phyloP scores from a whole-genome alignment of 2,329 filamentous ascomycete genomes.

The Coniella vitis region DNA sequence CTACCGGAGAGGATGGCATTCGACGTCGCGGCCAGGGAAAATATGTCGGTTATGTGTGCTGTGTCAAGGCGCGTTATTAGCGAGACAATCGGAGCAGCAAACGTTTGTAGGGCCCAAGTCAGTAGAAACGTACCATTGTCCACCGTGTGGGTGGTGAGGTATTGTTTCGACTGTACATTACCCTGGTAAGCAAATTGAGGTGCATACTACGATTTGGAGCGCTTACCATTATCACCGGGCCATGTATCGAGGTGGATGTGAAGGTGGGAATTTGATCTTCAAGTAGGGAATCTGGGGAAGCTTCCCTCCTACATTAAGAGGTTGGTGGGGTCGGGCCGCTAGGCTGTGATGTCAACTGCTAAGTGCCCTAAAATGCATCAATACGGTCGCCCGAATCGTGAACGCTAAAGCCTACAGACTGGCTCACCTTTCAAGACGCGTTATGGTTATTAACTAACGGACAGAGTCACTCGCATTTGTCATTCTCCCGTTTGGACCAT shows the following conservation, averaged over 20 bases:
- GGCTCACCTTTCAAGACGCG: too few relatives aligned
- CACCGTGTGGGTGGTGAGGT: constrained; percentile 85
- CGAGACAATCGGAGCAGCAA: constrained; percentile 7
- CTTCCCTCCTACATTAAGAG: background rate
- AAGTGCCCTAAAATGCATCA: too few relatives aligned
- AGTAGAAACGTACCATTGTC: constrained; percentile 59
- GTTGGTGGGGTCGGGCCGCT: constrained; percentile 4
- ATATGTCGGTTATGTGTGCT: constrained; percentile 83
- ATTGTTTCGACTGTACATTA: constrained; percentile 81
- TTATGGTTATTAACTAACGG: too few relatives aligned
- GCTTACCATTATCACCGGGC: constrained; percentile 34
- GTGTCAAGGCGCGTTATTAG: constrained; percentile 9
- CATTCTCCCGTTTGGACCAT: too few relatives aligned
- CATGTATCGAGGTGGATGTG: constrained; percentile 25
- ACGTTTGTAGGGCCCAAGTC: constrained; percentile 25
- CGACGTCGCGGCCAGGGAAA: constrained; percentile 69
- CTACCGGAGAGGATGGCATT: constrained; percentile 74
- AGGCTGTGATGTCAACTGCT: constrained; percentile 11
- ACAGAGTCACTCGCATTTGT: too few relatives aligned
- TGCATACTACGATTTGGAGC: background rate
- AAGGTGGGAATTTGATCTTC: background rate
- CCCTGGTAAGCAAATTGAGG: constrained; percentile 14
- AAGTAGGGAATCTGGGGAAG: constrained; percentile 3
- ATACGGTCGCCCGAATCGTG: too few relatives aligned
- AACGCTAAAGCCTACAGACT: too few relatives aligned